Percentiles rank a stretch among this genome's conserved stretches.
phyloP scores from a whole-genome alignment of 352 stramenopile species.

The Peronospora belbahrii region DNA sequence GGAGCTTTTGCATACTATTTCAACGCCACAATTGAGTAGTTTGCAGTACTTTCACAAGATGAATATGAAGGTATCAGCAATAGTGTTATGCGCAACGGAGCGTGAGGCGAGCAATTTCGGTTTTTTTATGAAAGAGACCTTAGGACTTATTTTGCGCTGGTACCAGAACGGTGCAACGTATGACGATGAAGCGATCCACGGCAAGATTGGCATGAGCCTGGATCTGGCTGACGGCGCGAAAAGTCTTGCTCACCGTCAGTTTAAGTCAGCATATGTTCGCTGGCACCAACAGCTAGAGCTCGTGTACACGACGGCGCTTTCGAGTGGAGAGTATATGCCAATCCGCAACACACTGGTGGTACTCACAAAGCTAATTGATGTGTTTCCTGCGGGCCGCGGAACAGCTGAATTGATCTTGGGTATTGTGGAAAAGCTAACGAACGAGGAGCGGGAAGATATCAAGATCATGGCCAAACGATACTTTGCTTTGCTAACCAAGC shows the following conservation, averaged over 20 bases:
- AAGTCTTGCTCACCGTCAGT: slow-evolving; percentile 55
- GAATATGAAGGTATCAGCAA: slow-evolving; percentile 64
- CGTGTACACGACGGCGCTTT: slow-evolving; percentile 55
- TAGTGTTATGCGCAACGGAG: slow-evolving; percentile 78
- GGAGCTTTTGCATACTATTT: slow-evolving; percentile 65
- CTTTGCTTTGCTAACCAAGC: slow-evolving; percentile 72
- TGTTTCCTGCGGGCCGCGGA: slow-evolving; percentile 60
- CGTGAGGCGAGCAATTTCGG: slow-evolving; percentile 81
- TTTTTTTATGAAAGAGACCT: slow-evolving; percentile 79
- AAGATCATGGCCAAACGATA: slow-evolving; percentile 89
- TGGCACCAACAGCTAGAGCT: slow-evolving; percentile 68
- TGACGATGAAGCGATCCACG: slow-evolving; percentile 68
- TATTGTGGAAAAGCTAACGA: slow-evolving; percentile 58
- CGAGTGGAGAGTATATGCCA: slow-evolving; percentile 71
- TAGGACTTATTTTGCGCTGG: slow-evolving; percentile 62
- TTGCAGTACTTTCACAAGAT: slow-evolving; percentile 81
- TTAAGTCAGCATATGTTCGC: slow-evolving; percentile 62
- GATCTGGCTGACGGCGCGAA: slow-evolving; percentile 60
- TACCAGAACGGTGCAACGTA: slow-evolving; percentile 74
- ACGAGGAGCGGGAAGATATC: slow-evolving; percentile 82
- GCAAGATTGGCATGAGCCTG: slow-evolving; percentile 64
- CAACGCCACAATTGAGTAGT: slow-evolving; percentile 62
- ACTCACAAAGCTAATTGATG: slow-evolving; percentile 84
- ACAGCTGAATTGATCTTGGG: slow-evolving; percentile 55
- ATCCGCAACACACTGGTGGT: slow-evolving; percentile 82